Conservation (phyloP, 2,329 filamentous ascomycete species). For the Hypoxylon sp. region DNA sequence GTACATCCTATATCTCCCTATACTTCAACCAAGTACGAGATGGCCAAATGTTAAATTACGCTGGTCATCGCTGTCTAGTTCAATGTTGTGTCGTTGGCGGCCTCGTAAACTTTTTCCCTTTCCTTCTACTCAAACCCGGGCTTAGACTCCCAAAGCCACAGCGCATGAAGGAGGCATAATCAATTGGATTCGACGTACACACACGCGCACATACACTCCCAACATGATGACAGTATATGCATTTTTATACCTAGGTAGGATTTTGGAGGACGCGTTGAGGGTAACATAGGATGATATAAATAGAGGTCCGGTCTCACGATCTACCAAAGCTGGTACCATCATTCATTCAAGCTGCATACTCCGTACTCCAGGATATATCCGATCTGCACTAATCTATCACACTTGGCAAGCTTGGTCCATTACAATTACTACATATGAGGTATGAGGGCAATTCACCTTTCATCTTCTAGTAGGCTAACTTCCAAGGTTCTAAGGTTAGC, state of each 20-base stretch:
- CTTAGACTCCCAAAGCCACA: conserved; percentile 39
- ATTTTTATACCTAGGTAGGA: conserved; percentile 24
- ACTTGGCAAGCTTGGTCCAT: conserved; percentile 34
- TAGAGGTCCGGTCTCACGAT: conserved; percentile 35
- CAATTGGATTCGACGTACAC: conserved; percentile 19
- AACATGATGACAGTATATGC: conserved; percentile 11
- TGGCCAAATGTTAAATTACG: conserved; percentile 40
- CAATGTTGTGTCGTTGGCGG: conserved; percentile 28
- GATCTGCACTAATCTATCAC: conserved; percentile 34
- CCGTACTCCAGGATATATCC: conserved; percentile 41
- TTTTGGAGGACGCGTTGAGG: conserved; percentile 32
- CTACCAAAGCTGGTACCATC: conserved; percentile 32
- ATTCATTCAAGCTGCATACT: conserved; percentile 29
- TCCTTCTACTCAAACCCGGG: conserved; percentile 8
- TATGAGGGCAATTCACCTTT: conserved; percentile 18
- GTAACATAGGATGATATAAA: conserved; percentile 41
- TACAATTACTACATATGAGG: conserved; percentile 20
- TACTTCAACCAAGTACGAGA: conserved; percentile 26
- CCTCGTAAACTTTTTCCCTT: conserved; percentile 31
- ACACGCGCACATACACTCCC: background rate
- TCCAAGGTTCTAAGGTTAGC: too few relatives aligned
- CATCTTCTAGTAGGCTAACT: conserved; percentile 25
- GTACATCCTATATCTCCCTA: conserved; percentile 33
- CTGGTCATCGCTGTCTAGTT: conserved; percentile 25
- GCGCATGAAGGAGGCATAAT: conserved; percentile 23